Conservation (phyloP, 495 filamentous ascomycete genomes). For the Aspergillus sparsus region DNA sequence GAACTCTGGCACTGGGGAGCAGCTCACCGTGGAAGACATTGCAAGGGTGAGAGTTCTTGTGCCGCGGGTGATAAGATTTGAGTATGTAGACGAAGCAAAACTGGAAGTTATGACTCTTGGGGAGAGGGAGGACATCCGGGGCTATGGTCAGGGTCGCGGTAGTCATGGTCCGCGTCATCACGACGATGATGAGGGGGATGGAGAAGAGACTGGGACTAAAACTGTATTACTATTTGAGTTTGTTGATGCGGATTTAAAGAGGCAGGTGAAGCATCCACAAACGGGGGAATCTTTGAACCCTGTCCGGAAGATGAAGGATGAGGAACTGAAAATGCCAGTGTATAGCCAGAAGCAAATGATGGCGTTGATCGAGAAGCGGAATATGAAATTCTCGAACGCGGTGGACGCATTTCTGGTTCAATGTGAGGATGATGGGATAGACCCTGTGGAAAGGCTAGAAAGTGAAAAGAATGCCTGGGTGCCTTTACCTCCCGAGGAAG, state of each 20-base stretch:
- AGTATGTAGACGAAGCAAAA: constrained; percentile 80
- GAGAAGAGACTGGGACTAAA: constrained; percentile 47
- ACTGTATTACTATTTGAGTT: constrained; percentile 84
- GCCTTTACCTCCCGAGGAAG: constrained; percentile 52
- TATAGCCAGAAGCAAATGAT: constrained; percentile 92
- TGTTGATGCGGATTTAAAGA: constrained; percentile 85
- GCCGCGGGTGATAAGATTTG: constrained; percentile 75
- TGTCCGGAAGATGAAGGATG: constrained; percentile 63
- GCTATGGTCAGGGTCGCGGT: constrained; percentile 14
- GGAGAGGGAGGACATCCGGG: constrained; percentile 39
- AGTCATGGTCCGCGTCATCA: neutral
- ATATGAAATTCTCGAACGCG: constrained; percentile 78
- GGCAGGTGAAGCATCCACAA: constrained; percentile 67
- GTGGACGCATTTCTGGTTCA: constrained; percentile 74
- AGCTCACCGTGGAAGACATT: constrained; percentile 73
- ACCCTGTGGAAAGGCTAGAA: constrained; percentile 68
- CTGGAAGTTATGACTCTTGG: constrained; percentile 77
- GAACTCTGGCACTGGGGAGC: constrained; percentile 42
- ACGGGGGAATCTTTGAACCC: constrained; percentile 71
- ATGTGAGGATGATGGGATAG: constrained; percentile 63
- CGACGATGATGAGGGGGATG: constrained; percentile 5
- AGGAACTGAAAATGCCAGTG: constrained; percentile 90
- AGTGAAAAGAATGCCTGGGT: constrained; percentile 45
- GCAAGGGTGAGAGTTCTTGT: constrained; percentile 77
- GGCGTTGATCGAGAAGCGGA: constrained; percentile 86